A percentile compares a stretch with the other conserved stretches of the same genome.
Evolutionary conservation across 2,329 filamentous ascomycete genomes (phyloP).

Genomic region (Phoma sp.): DNA sequence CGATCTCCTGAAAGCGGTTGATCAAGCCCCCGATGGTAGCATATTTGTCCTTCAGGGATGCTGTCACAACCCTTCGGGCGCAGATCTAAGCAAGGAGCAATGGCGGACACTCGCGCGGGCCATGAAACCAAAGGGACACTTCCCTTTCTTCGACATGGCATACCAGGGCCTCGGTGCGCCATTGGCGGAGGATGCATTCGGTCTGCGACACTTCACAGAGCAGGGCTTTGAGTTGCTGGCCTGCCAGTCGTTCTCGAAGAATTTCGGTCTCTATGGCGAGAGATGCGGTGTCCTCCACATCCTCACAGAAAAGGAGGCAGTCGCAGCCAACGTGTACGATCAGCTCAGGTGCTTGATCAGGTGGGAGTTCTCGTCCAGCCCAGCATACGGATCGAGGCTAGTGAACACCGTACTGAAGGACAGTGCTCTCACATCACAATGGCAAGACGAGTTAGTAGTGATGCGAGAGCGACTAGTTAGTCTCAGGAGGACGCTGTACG

Average conservation of each 20-base stretch:
- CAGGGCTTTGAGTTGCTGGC: constrained; percentile 42
- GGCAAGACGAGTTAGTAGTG: constrained; percentile 20
- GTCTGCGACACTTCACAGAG: constrained; percentile 35
- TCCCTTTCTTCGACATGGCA: constrained; percentile 43
- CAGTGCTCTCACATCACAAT: constrained; percentile 16
- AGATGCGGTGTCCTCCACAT: constrained; percentile 44
- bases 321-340: constrained; percentile 32
- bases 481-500: constrained; percentile 16
- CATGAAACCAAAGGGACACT: constrained; percentile 29
- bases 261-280: constrained; percentile 51
- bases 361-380: constrained; percentile 40
- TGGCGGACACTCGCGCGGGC: constrained; percentile 38
- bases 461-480: constrained; percentile 25
- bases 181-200: constrained; percentile 45
- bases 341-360: constrained; percentile 38
- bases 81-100: constrained; percentile 42
- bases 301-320: constrained; percentile 20
- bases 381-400: constrained; percentile 36
- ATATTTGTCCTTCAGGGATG: constrained; percentile 50
- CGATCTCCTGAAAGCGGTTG: constrained; percentile 28
- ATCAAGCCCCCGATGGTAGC: constrained; percentile 37
- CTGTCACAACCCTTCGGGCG: constrained; percentile 51
- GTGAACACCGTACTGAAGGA: constrained; percentile 31
- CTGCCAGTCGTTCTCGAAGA: constrained; percentile 52
- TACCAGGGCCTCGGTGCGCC: constrained; percentile 49